Percentiles rank a stretch among this genome's conserved stretches.
phyloP scores from a whole-genome alignment of 2,329 filamentous ascomycete species.

The Allantophomopsis lycopodina region DNA sequence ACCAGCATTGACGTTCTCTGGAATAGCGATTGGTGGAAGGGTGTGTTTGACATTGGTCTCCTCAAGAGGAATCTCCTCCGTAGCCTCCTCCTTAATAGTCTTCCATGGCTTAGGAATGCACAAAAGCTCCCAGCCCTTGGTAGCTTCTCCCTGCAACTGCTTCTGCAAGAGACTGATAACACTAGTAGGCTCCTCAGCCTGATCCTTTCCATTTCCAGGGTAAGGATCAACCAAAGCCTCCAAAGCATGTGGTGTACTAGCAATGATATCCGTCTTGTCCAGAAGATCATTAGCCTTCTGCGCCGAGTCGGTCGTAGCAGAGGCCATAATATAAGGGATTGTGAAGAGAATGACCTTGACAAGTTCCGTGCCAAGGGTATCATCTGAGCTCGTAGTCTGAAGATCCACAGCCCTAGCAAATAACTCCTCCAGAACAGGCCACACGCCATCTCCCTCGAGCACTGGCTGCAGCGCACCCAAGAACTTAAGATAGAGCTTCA shows the following conservation, averaged over 20 bases:
- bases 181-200: conserved; percentile 51
- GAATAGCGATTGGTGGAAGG: conserved; percentile 65
- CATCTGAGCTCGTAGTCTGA: conserved; percentile 84
- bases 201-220: conserved; percentile 46
- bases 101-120: conserved; percentile 57
- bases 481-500: conserved; percentile 83
- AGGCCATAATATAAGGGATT: conserved; percentile 77
- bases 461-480: conserved; percentile 73
- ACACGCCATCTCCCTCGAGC: conserved; percentile 73
- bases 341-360: conserved; percentile 95
- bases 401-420: conserved; percentile 84
- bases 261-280: conserved; percentile 91
- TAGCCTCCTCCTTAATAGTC: conserved; percentile 42
- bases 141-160: conserved; percentile 68
- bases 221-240: conserved; percentile 83
- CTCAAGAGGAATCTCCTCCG: conserved; percentile 43
- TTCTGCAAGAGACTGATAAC: conserved; percentile 72
- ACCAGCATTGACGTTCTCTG: conserved; percentile 61
- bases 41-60: conserved; percentile 51
- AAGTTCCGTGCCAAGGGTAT: conserved; percentile 70
- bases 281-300: conserved; percentile 67
- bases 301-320: conserved; percentile 55
- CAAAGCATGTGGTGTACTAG: conserved; percentile 72
- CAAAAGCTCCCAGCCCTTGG: conserved; percentile 59
- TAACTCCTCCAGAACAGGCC: conserved; percentile 76